Evolutionary conservation across 2,329 filamentous ascomycete genomes (phyloP).

Genomic region (Talaromyces sp.): DNA sequence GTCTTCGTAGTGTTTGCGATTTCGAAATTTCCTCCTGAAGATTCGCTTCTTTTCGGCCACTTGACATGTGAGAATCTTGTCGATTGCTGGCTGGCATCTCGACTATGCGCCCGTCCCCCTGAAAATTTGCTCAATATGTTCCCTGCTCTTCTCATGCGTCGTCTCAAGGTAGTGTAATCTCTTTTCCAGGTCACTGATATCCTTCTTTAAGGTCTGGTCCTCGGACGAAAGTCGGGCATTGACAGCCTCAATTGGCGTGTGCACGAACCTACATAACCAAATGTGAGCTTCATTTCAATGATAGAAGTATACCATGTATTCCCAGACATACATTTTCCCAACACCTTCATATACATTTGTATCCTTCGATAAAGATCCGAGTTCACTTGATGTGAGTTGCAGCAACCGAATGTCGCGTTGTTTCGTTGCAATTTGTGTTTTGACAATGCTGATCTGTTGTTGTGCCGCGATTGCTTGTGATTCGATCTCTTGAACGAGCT

Average conservation of each 20-base stretch:
- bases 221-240: constrained; percentile 74
- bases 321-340: constrained; percentile 76
- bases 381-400: constrained; percentile 80
- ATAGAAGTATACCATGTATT: too few relatives aligned
- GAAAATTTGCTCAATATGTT: constrained; percentile 88
- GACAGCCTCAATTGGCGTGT: constrained; percentile 69
- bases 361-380: constrained; percentile 69
- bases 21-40: background rate
- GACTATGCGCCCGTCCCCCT: constrained; percentile 46
- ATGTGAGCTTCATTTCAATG: background rate
- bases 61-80: background rate
- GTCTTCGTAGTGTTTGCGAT: background rate
- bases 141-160: constrained; percentile 88
- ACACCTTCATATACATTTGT: constrained; percentile 91
- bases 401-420: constrained; percentile 86
- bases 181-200: constrained; percentile 80
- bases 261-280: constrained; percentile 70
- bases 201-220: constrained; percentile 70
- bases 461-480: constrained; percentile 82
- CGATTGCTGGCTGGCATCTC: background rate
- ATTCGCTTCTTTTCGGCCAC: background rate
- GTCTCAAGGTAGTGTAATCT: constrained; percentile 91
- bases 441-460: constrained; percentile 85
- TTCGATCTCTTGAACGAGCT: constrained; percentile 94
- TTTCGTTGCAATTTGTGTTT: constrained; percentile 78